Percentiles rank a stretch among this genome's conserved stretches.
Conservation (phyloP, 257 asterid species). For the Nicotiana tomentosiformis region DNA sequence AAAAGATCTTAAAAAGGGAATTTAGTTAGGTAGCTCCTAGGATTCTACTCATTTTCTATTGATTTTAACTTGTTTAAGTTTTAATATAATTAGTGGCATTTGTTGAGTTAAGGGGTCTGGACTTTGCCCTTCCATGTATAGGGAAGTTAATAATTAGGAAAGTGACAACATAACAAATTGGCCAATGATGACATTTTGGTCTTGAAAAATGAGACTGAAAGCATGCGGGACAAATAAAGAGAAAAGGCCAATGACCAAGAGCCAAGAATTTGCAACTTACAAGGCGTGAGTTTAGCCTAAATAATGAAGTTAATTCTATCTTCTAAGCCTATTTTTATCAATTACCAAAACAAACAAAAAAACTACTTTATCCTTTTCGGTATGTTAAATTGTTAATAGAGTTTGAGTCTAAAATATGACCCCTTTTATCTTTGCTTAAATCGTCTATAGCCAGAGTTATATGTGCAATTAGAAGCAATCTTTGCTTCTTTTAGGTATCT, state of each 20-base stretch:
- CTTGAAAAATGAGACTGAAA: conserved; percentile 5
- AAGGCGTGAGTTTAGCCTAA: no score
- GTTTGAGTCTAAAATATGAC: no score
- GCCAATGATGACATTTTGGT: conserved; percentile 1
- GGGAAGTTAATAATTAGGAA: conserved; percentile 5
- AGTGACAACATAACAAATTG: conserved; percentile 10
- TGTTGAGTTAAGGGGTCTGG: neutral
- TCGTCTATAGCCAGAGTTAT: no score
- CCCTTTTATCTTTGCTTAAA: no score
- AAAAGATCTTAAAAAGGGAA: neutral
- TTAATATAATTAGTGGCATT: neutral
- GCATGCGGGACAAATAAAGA: neutral
- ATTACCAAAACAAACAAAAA: no score
- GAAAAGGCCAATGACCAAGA: no score
- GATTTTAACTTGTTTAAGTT: neutral
- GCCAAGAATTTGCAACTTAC: no score
- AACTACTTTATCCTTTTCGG: no score
- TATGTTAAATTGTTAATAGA: no score
- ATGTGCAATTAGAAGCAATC: no score
- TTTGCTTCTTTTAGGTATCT: neutral
- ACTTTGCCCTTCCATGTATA: neutral
- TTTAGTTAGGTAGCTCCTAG: neutral
- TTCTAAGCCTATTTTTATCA: no score
- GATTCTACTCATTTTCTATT: neutral
- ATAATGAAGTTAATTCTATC: no score